Conservation (phyloP, 306 rosid species). For the Rubus parviflorus region DNA sequence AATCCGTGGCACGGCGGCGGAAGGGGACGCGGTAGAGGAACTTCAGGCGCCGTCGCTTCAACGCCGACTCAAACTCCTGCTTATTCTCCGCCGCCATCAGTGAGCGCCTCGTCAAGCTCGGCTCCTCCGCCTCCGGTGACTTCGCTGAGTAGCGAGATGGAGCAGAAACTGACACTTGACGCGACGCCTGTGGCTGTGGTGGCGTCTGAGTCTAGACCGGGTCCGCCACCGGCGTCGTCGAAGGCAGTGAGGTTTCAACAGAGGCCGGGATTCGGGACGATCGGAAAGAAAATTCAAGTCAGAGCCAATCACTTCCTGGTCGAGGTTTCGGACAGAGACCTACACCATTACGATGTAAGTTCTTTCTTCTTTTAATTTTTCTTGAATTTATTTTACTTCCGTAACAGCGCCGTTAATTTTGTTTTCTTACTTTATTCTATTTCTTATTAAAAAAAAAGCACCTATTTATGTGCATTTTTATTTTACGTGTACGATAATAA, state of each 20-base stretch:
- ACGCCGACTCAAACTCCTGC: not conserved
- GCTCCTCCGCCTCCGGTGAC: not conserved
- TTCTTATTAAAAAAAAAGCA: too few relatives aligned
- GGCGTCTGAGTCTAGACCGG: not conserved
- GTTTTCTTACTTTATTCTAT: too few relatives aligned
- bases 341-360: slow-evolving; percentile 62
- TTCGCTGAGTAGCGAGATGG: not conserved
- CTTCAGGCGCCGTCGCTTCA: not conserved
- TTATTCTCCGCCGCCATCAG: not conserved
- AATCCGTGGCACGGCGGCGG: not conserved
- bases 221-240: slow-evolving; percentile 39
- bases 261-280: slow-evolving; percentile 51
- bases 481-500: too few relatives aligned
- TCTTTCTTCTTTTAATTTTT: not conserved
- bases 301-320: slow-evolving; percentile 67
- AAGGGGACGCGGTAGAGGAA: not conserved
- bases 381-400: too few relatives aligned
- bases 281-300: slow-evolving; percentile 29
- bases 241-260: slow-evolving; percentile 24
- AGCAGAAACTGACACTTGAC: slow-evolving; percentile 32
- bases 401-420: too few relatives aligned
- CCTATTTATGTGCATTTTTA: too few relatives aligned
- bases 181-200: not conserved
- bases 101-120: not conserved
- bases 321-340: slow-evolving; percentile 31